Evolutionary conservation across 2,329 filamentous ascomycete species (phyloP).

Genomic region (Exserohilum rostratum): DNA sequence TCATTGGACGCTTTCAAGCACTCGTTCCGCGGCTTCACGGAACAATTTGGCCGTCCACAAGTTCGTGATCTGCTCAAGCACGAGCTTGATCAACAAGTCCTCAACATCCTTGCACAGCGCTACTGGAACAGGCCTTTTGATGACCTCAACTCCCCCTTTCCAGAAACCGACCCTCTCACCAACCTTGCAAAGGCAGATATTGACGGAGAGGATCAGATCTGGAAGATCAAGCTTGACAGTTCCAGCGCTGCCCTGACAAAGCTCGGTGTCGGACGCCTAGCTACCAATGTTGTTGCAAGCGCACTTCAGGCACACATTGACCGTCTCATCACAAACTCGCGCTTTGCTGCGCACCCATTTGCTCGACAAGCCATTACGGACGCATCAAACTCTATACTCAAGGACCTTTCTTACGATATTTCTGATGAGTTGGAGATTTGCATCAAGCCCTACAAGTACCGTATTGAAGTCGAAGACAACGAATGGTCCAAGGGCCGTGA

Average conservation of each 20-base stretch:
- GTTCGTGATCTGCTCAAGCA: conserved; percentile 89
- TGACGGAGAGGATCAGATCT: conserved; percentile 74
- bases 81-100: conserved; percentile 90
- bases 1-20: conserved; percentile 97
- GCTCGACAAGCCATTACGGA: conserved; percentile 92
- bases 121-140: conserved; percentile 97
- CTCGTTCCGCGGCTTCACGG: conserved; percentile 91
- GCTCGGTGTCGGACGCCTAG: conserved; percentile 87
- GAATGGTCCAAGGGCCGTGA: conserved; percentile 89
- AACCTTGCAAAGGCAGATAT: conserved; percentile 85
- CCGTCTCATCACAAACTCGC: conserved; percentile 75
- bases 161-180: conserved; percentile 73
- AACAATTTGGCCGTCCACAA: conserved; percentile 85
- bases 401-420: conserved; percentile 94
- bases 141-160: conserved; percentile 71
- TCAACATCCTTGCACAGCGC: conserved; percentile 88
- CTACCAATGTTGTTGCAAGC: conserved; percentile 87
- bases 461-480: conserved; percentile 89
- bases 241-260: conserved; percentile 91
- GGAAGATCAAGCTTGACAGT: conserved; percentile 92
- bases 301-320: conserved; percentile 88
- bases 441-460: conserved; percentile 98
- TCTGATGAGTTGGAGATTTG: conserved; percentile 98
- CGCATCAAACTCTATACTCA: conserved; percentile 85
- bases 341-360: conserved; percentile 88